phyloP scores from a whole-genome alignment of 1,284 basidiomycete species.

The Leccinum pallidistipes region DNA sequence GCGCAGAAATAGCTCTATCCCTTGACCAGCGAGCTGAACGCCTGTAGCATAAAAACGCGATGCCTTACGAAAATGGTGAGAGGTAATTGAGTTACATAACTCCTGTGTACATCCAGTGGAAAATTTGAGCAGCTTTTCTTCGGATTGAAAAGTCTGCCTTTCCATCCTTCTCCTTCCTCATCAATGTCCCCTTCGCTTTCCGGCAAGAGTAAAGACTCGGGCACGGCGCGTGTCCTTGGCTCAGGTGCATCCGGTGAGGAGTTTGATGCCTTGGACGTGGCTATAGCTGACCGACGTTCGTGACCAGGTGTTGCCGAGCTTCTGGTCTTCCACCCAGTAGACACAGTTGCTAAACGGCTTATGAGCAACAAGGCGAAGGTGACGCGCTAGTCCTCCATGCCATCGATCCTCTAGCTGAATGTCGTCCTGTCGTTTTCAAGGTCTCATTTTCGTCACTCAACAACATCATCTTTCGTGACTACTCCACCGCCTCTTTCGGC shows the following conservation, averaged over 20 bases:
- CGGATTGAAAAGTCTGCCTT: neutral
- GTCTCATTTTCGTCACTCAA: conserved; percentile 65
- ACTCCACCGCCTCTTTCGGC: conserved; percentile 69
- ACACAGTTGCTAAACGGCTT: conserved; percentile 95
- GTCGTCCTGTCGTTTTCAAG: conserved; percentile 37
- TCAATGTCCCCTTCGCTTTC: conserved; percentile 62
- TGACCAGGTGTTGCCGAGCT: conserved; percentile 88
- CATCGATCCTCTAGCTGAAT: neutral
- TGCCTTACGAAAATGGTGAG: conserved; percentile 6
- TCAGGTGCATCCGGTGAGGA: conserved; percentile 83
- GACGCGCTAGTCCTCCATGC: conserved; percentile 6
- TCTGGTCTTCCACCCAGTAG: conserved; percentile 88
- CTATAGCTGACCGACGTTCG: neutral
- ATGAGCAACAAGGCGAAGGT: conserved; percentile 96
- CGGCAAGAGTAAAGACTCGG: conserved; percentile 82
- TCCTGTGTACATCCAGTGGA: conserved; percentile 8
- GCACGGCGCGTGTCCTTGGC: conserved; percentile 87
- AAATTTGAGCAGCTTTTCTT: conserved; percentile 6
- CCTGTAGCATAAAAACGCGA: conserved; percentile 3
- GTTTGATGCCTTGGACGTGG: neutral
- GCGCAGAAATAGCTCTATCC: neutral
- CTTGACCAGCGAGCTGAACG: neutral
- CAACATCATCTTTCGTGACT: conserved; percentile 85
- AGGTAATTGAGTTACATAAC: conserved; percentile 21
- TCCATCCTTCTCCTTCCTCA: neutral